Base-by-base conservation (phyloP, 345 rosid genomes). In the Gossypium arboreum region DNA sequence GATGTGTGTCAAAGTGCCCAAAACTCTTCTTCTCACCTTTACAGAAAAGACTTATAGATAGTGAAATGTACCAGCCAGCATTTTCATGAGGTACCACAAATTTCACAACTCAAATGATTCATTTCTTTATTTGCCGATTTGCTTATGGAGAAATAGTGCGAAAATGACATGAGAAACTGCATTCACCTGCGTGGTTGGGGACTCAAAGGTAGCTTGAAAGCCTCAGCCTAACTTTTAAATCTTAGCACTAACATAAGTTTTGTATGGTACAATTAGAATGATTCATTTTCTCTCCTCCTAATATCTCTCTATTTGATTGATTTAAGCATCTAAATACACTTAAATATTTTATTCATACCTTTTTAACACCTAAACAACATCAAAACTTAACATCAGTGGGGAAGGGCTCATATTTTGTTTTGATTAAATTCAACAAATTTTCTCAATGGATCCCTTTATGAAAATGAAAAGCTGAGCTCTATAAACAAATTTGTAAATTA, bases 41-140 rank as follows among this genome's bases (percentile, higher is more conserved):
- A 56, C n/a, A 69, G 58, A 27, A 63, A 71, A 55, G 29, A 18
- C 4, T 16, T 55, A 2, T 2, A 52, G 74, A 71, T 27, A 29
- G 48, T 55, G 74, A 71, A 55, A 71, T 57, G 22, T 55, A 54
- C 52, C 64, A 12, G 64, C 27, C 61, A 27, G 39, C 74, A 71
- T 39, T 71, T 56, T 54, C 29, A n/a, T 20, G 34, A 69, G 43
- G 9, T 25, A 25, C n/a, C 58, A 24, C 51, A 41, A 50, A 15
- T 50, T 48, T 68, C 16, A 5, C 68, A 9, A 34, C 20, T 63
- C 72, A 68, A 34, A 48, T 68, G 15, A 47, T 22, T 22, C 55
- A 45, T 13, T 67, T 67, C 71, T 45, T 67, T 39, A 17, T 18
- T 29, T 67, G 34, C 55, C n/a, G 6, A 50, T 44, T 44, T 65